Conservation (phyloP, 768 basidiomycete species). For the Lactarius vividus region DNA sequence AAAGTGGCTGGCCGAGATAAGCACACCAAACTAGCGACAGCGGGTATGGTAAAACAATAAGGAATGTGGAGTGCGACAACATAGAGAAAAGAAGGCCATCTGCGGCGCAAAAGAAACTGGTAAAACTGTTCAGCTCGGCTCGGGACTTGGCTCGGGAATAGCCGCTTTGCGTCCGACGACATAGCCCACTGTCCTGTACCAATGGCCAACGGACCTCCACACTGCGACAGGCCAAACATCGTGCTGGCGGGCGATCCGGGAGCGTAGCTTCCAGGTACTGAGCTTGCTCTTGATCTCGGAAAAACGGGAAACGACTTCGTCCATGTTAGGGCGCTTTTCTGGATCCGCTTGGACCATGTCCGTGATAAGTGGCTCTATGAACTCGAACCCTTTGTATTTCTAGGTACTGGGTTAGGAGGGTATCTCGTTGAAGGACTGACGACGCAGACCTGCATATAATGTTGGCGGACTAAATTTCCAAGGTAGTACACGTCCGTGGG, state of each 20-base stretch:
- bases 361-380: constrained; percentile 15
- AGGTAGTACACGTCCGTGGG: constrained; percentile 22
- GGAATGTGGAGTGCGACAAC: not conserved
- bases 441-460: constrained; percentile 1
- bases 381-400: constrained; percentile 10
- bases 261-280: constrained; percentile 2
- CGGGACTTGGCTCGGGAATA: constrained; percentile 9
- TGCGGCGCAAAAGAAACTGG: not conserved
- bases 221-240: constrained; percentile 4
- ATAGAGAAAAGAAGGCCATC: not conserved
- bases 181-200: constrained; percentile 8
- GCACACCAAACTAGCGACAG: not conserved
- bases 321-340: constrained; percentile 32
- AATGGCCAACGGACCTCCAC: not conserved
- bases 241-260: constrained; percentile 4
- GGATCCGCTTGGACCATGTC: constrained; percentile 40
- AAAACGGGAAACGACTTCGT: constrained; percentile 35
- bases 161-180: not conserved
- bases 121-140: not conserved
- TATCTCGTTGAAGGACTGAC: not conserved
- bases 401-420: not conserved
- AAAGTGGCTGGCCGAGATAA: not conserved
- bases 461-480: constrained; percentile 8
- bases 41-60: not conserved
- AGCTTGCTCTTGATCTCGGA: not conserved